These are phyloP conservation scores for Claviceps monticola DNA, from an alignment of 2,329 filamentous ascomycete species.

Conservation along the genomic window DNA sequence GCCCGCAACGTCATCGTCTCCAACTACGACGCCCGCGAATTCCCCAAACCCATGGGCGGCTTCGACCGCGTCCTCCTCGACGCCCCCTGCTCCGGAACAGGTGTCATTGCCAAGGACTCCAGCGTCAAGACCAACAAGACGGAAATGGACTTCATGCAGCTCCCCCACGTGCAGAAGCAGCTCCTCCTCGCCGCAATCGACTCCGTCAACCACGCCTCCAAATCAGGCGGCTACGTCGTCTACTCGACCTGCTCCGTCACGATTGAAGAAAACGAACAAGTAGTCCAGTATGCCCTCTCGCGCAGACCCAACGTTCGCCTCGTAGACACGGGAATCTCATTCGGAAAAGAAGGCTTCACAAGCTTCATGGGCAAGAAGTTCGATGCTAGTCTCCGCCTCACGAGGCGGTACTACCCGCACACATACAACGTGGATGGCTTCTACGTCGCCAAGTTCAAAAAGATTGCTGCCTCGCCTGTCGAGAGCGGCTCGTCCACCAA, in stretches of 20 bases:
- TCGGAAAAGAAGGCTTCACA: slow-evolving; percentile 87
- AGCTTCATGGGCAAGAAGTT: slow-evolving; percentile 87
- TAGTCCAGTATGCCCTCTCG: slow-evolving; percentile 84
- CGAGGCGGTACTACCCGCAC: slow-evolving; percentile 78
- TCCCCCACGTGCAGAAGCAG: slow-evolving; percentile 92
- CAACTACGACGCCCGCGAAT: slow-evolving; percentile 88
- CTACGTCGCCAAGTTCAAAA: slow-evolving; percentile 96
- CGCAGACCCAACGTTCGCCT: slow-evolving; percentile 89
- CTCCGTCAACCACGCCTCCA: slow-evolving; percentile 79
- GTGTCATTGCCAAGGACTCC: slow-evolving; percentile 93
- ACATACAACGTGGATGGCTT: slow-evolving; percentile 95
- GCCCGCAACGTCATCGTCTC: slow-evolving; percentile 90
- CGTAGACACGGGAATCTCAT: slow-evolving; percentile 78
- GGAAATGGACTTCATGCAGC: slow-evolving; percentile 81
- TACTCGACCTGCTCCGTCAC: slow-evolving; percentile 96
- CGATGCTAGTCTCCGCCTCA: slow-evolving; percentile 69
- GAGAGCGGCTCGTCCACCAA: slow-evolving; percentile 19
- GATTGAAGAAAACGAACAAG: slow-evolving; percentile 78
- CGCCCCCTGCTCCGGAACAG: slow-evolving; percentile 90
- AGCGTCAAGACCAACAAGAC: slow-evolving; percentile 98
- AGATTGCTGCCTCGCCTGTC: slow-evolving; percentile 62
- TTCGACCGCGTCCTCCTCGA: slow-evolving; percentile 93
- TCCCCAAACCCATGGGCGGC: slow-evolving; percentile 86
- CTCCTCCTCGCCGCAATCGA: slow-evolving; percentile 87
- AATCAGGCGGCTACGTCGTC: slow-evolving; percentile 88